Evolutionary conservation across 2,329 filamentous ascomycete species (phyloP), one percentile per base, ranked within the genome.

Genomic region (Cordyceps tenuipes): DNA sequence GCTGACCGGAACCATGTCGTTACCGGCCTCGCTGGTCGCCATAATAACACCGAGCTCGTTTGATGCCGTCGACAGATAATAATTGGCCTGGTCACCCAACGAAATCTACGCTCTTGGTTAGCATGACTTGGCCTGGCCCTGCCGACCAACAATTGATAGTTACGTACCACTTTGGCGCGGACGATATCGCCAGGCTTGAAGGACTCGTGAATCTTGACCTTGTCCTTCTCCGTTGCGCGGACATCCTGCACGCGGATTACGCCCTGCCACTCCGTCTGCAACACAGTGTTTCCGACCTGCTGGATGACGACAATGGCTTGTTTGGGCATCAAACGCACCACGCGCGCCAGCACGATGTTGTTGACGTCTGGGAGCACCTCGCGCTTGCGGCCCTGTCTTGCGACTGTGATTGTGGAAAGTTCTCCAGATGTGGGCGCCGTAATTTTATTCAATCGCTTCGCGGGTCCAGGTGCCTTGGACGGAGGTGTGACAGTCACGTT

Each of bases 21-120:
- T 93, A 1, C 92, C 92, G 2, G 82, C 83, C 71, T 96, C 91
- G 70, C 91, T 95, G 66, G 84, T 87, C 10, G 93, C 94, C 85
- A 97, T 90, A 44, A 99, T 89, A 61, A 97, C 93, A 2, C 94
- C 94, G 46, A 96, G 79, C 71, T 96, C 89, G 73, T 99, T 97
- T 66, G 85, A 85, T 31, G 91, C 91, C 1, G 94, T 99, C 29
- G 87, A 89, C n/a, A 96, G 81, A 72, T 97, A 99, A 72, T 97
- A 99, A 68, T 90, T 96, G 55, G 89, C 86, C 76, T 97, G 92
- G 71, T 99, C 94, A 43, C 94, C 94, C 15, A 97, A 76, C 8
- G 89, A 94, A 61, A 96, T 94, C 86, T 88, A 54, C 55, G 47
- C n/a, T 34, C 19, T 43, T 19, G 5, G 31, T 58, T 17, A 55